Percentiles rank a stretch among this genome's conserved stretches.
Evolutionary conservation across 2,329 filamentous ascomycete species (phyloP).

Genomic region (Colletotrichum gigasporum): DNA sequence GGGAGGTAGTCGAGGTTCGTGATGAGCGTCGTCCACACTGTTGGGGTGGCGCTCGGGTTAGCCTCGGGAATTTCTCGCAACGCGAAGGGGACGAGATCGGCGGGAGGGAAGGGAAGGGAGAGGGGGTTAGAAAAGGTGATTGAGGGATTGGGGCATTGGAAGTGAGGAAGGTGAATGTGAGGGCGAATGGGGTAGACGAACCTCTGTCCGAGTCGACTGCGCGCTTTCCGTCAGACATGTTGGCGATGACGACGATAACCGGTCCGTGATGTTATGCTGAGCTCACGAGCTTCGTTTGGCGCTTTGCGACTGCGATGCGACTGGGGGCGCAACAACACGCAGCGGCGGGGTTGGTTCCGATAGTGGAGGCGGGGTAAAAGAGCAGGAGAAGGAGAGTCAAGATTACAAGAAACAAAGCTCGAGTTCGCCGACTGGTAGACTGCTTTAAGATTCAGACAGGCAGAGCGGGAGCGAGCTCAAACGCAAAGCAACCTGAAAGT

Average conservation of each 20-base stretch:
- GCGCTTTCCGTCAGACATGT: slow-evolving; percentile 37
- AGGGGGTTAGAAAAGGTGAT: neutral
- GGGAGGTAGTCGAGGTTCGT: slow-evolving; percentile 85
- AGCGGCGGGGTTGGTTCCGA: slow-evolving; percentile 25
- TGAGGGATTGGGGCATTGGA: neutral
- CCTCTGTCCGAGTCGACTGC: slow-evolving; percentile 52
- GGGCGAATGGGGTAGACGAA: slow-evolving; percentile 24
- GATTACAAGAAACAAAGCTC: neutral
- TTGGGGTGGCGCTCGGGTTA: neutral
- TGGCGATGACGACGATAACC: neutral
- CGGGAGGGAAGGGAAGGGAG: neutral
- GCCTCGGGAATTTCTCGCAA: neutral
- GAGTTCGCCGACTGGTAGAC: too few relatives aligned
- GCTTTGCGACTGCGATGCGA: slow-evolving; percentile 3
- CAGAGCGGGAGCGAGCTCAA: too few relatives aligned
- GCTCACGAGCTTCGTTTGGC: neutral
- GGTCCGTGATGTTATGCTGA: neutral
- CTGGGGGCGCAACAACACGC: neutral
- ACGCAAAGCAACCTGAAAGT: too few relatives aligned
- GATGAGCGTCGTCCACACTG: slow-evolving; percentile 89
- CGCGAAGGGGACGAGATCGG: neutral
- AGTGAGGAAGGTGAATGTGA: too few relatives aligned
- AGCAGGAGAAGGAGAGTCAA: neutral
- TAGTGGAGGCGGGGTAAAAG: slow-evolving; percentile 27
- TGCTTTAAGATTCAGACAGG: too few relatives aligned